A percentile compares a stretch with the other conserved stretches of the same genome.
Evolutionary conservation across 176 grass and related monocot species (phyloP).

Genomic region (Aegilops umbellulata): DNA sequence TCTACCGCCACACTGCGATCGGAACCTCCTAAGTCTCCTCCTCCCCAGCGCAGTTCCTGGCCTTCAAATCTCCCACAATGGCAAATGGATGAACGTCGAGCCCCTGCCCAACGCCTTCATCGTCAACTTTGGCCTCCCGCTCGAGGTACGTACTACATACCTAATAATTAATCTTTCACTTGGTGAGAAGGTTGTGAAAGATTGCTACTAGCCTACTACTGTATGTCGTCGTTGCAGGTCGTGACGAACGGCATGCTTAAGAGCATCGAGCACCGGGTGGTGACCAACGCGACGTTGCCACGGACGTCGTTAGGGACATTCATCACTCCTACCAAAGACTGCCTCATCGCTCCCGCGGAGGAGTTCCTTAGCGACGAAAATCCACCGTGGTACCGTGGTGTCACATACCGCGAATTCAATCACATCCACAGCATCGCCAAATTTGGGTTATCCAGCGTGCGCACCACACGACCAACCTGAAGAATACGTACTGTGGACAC

Average conservation of each 20-base stretch:
- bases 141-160: slow-evolving; percentile 18
- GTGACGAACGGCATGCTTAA: slow-evolving; percentile 59
- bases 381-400: slow-evolving; percentile 26
- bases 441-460: neutral
- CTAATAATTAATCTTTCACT: neutral
- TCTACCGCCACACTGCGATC: too few species aligned
- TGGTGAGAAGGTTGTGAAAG: neutral
- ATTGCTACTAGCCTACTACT: neutral
- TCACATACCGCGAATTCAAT: slow-evolving; percentile 52
- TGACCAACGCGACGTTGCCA: slow-evolving; percentile 19
- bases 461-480: neutral
- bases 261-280: slow-evolving; percentile 58
- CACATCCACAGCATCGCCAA: neutral
- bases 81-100: slow-evolving; percentile 30
- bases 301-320: slow-evolving; percentile 47
- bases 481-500: neutral
- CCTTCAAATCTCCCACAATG: too few species aligned
- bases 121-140: slow-evolving; percentile 56
- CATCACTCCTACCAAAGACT: slow-evolving; percentile 43
- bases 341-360: slow-evolving; percentile 22
- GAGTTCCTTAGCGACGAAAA: neutral
- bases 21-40: too few species aligned
- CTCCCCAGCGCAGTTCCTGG: too few species aligned
- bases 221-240: neutral
- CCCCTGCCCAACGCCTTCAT: slow-evolving; percentile 41